phyloP scores from a whole-genome alignment of 352 stramenopile genomes.

The Globisporangium yorkense region DNA sequence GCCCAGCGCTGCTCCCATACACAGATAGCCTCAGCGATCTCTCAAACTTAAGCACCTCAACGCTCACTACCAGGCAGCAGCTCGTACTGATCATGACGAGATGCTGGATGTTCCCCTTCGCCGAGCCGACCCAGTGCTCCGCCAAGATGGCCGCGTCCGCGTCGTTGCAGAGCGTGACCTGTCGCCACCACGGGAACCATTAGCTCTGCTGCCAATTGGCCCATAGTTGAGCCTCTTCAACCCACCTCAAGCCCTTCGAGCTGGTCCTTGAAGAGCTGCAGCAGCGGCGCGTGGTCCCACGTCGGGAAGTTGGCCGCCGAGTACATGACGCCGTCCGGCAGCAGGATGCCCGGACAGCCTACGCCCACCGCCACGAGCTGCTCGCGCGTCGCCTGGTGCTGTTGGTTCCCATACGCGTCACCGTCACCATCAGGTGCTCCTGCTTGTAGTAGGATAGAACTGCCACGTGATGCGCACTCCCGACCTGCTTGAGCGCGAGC shows the following conservation, averaged over 20 bases:
- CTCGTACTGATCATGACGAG: conserved; percentile 84
- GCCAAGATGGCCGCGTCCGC: conserved; percentile 76
- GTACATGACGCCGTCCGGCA: conserved; percentile 42
- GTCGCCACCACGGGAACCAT: background rate
- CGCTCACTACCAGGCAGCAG: background rate
- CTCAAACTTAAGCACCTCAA: too few species aligned
- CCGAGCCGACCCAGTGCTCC: conserved; percentile 75
- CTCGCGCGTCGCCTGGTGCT: conserved; percentile 14
- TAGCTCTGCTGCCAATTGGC: background rate
- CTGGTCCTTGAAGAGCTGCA: conserved; percentile 36
- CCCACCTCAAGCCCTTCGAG: conserved; percentile 18
- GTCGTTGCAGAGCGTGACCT: conserved; percentile 66
- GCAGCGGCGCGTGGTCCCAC: conserved; percentile 59
- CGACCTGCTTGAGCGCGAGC: conserved; percentile 36
- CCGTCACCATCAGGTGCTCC: background rate
- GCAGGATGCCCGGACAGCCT: conserved; percentile 55
- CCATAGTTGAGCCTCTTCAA: conserved; percentile 3
- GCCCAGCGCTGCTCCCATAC: conserved; percentile 40
- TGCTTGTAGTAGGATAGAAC: background rate
- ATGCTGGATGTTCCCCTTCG: conserved; percentile 46
- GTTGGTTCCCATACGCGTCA: background rate
- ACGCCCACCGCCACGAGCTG: conserved; percentile 48
- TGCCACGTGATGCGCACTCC: background rate
- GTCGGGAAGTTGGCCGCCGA: conserved; percentile 64
- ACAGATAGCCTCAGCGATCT: background rate